Conservation (phyloP, 805 yeast genomes). For the Myxozyma monticola region DNA sequence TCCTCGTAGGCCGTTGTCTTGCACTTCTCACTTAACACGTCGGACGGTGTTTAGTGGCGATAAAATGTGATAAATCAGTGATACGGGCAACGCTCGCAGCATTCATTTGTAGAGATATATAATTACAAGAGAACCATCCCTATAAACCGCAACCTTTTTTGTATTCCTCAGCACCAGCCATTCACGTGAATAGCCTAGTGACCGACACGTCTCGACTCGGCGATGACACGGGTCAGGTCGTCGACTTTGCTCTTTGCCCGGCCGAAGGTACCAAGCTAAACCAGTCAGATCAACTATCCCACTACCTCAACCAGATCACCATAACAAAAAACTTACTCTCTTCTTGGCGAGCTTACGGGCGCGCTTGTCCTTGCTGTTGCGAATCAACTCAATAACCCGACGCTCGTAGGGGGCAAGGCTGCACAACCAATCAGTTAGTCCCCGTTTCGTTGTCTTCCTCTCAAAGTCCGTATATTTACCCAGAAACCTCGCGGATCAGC, state of each 20-base stretch:
- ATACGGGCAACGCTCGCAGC: no score
- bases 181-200: constrained; percentile 10
- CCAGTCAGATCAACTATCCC: neutral
- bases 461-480: constrained; percentile 39
- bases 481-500: constrained; percentile 94
- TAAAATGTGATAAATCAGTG: no score
- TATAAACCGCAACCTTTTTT: constrained; percentile 9
- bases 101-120: constrained; percentile 7
- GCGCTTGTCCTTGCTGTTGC: constrained; percentile 99
- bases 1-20: no score
- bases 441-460: neutral
- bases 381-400: constrained; percentile 98
- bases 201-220: constrained; percentile 29
- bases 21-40: no score
- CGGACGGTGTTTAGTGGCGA: no score
- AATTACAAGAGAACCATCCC: constrained; percentile 11
- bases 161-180: neutral
- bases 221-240: constrained; percentile 68
- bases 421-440: neutral
- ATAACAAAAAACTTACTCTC: constrained; percentile 51
- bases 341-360: constrained; percentile 99
- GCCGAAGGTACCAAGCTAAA: constrained; percentile 90
- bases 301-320: neutral
- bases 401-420: constrained; percentile 98
- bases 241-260: constrained; percentile 99